These are phyloP conservation scores for Thalassiosira mediterranea DNA, from an alignment of 352 stramenopile species.

Conservation along the genomic window DNA sequence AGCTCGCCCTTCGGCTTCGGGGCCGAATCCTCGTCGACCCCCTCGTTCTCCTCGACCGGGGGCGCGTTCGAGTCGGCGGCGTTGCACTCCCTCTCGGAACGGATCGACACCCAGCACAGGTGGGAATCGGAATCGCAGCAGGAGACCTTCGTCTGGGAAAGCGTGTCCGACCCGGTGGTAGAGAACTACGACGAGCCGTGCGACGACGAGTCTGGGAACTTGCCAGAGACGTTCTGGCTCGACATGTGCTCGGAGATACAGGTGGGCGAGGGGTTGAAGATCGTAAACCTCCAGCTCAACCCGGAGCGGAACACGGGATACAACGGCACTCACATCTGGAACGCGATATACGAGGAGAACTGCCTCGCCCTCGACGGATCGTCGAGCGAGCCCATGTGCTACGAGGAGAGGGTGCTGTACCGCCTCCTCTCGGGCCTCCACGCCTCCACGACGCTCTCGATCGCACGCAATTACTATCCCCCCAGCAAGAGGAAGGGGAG, in stretches of 20 bases:
- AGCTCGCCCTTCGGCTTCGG: conserved; percentile 17
- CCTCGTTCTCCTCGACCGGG: neutral
- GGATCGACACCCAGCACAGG: conserved; percentile 21
- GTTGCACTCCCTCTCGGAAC: conserved; percentile 37
- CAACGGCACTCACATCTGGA: conserved; percentile 95
- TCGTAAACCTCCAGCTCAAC: conserved; percentile 95
- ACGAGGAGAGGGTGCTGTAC: conserved; percentile 95
- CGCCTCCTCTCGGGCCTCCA: conserved; percentile 95
- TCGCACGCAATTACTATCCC: conserved; percentile 84
- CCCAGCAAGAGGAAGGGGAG: conserved; percentile 77
- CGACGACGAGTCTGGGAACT: conserved; percentile 37
- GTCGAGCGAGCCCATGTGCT: conserved; percentile 82
- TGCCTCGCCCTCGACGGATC: conserved; percentile 87
- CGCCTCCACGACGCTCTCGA: conserved; percentile 87
- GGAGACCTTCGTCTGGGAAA: conserved; percentile 75
- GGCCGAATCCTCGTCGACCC: conserved; percentile 4
- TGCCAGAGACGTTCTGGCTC: conserved; percentile 81
- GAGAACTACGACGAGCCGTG: conserved; percentile 53
- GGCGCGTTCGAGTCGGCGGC: conserved; percentile 36
- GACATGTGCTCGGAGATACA: conserved; percentile 78
- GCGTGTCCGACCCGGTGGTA: conserved; percentile 67
- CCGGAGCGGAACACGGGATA: conserved; percentile 98
- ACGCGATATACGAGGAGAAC: conserved; percentile 97
- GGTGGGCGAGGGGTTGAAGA: conserved; percentile 51
- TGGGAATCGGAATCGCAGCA: conserved; percentile 71